A percentile compares a stretch with the other conserved stretches of the same genome.
Evolutionary conservation across 495 filamentous ascomycete species (phyloP).

Genomic region (Aspergillus heteromorphus): DNA sequence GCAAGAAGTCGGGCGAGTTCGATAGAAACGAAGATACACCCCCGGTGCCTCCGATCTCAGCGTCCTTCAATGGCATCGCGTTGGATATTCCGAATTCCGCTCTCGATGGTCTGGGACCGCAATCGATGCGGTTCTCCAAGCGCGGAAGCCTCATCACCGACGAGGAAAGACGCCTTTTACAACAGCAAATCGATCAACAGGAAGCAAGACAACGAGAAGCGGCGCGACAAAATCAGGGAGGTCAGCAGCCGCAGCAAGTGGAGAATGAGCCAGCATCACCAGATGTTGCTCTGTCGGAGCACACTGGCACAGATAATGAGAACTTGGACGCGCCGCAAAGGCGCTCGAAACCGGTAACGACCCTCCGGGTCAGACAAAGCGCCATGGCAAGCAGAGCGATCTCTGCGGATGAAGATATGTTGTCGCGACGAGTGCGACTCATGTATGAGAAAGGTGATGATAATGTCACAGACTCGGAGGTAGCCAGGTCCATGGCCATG

Average conservation of each 20-base stretch:
- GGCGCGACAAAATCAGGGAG: neutral
- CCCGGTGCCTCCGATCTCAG: constrained; percentile 31
- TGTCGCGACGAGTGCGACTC: constrained; percentile 82
- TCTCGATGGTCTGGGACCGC: constrained; percentile 47
- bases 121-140: constrained; percentile 54
- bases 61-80: constrained; percentile 48
- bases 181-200: constrained; percentile 16
- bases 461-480: constrained; percentile 46
- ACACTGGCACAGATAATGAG: constrained; percentile 19
- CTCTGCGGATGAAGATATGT: constrained; percentile 76
- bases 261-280: neutral
- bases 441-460: constrained; percentile 80
- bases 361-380: constrained; percentile 31
- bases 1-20: constrained; percentile 33
- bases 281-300: constrained; percentile 2
- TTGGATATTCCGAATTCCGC: constrained; percentile 51
- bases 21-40: constrained; percentile 30
- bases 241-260: neutral
- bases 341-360: constrained; percentile 28
- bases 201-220: constrained; percentile 1
- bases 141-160: constrained; percentile 44
- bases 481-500: constrained; percentile 38
- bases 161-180: constrained; percentile 19
- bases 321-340: constrained; percentile 34
- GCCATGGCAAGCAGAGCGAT: constrained; percentile 32